phyloP scores from a whole-genome alignment of 371 early-diverging fungal species.

The Apophysomyces trapeziformis region DNA sequence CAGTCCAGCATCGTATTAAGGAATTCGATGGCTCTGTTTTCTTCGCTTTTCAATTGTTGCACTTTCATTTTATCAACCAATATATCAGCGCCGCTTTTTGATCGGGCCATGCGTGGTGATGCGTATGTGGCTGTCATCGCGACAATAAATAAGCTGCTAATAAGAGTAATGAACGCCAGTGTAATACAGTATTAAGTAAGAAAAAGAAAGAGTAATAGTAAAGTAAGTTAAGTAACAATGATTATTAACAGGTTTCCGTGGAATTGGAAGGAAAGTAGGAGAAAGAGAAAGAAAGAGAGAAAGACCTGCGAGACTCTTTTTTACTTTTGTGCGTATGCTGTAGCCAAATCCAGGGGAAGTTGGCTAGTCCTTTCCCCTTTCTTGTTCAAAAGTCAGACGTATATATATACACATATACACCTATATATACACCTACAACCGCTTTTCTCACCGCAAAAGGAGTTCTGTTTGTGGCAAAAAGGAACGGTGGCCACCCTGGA shows the following conservation, averaged over 20 bases:
- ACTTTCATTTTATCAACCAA: constrained; percentile 21
- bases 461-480: not conserved
- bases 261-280: not conserved
- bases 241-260: not conserved
- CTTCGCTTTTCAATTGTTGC: constrained; percentile 31
- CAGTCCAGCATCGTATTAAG: constrained; percentile 26
- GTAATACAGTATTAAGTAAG: not conserved
- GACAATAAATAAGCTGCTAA: constrained; percentile 3
- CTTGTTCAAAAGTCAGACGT: constrained; percentile 4
- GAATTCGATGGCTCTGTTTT: constrained; percentile 32
- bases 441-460: constrained; percentile 5
- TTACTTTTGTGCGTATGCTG: not conserved
- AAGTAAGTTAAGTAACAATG: not conserved
- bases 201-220: not conserved
- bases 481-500: not conserved
- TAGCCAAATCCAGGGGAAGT: constrained; percentile 14
- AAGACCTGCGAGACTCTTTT: constrained; percentile 15
- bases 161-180: not conserved
- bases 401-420: too few relatives aligned
- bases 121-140: not conserved
- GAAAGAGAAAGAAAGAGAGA: not conserved
- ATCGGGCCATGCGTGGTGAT: constrained; percentile 17
- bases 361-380: not conserved
- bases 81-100: constrained; percentile 19
- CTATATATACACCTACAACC: not conserved